A percentile compares a stretch with the other conserved stretches of the same genome.
These are phyloP conservation scores for Artemisia argyi DNA, from an alignment of 129 eudicot genomes.

Conservation along the genomic window DNA sequence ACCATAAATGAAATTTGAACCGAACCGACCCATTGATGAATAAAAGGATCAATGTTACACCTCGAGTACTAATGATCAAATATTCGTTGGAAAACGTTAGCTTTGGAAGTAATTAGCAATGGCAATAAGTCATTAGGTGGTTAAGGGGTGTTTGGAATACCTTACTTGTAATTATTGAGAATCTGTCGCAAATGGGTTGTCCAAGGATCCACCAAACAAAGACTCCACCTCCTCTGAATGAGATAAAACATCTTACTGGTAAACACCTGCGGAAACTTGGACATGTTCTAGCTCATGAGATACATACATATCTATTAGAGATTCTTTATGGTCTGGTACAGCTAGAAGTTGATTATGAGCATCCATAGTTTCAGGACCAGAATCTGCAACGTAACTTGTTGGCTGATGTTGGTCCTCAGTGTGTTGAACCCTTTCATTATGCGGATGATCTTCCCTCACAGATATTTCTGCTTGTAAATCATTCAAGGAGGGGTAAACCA, in stretches of 20 bases:
- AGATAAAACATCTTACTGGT: constrained; percentile 25
- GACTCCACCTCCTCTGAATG: constrained; percentile 23
- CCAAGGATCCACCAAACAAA: constrained; percentile 27
- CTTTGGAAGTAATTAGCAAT: no score
- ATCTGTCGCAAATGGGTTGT: constrained; percentile 24
- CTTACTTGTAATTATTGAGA: constrained; percentile 42
- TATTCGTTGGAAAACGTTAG: no score
- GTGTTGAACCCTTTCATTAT: constrained; percentile 29
- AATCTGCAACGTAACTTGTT: constrained; percentile 23
- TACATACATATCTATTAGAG: constrained; percentile 27
- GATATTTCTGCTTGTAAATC: not conserved
- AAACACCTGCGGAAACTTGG: constrained; percentile 16
- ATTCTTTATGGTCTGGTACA: constrained; percentile 23
- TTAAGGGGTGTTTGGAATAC: no score
- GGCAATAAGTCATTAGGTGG: no score
- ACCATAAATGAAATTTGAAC: no score
- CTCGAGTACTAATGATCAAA: no score
- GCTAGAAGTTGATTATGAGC: constrained; percentile 15
- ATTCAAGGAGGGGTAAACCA: constrained; percentile 26
- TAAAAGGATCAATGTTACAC: no score
- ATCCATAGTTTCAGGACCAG: constrained; percentile 18
- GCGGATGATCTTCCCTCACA: not conserved
- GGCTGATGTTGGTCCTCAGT: constrained; percentile 17
- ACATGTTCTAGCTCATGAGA: constrained; percentile 20
- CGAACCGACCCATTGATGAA: no score